Evolutionary conservation across 2,329 filamentous ascomycete genomes (phyloP).

Genomic region (Pseudogymnoascus sp.): DNA sequence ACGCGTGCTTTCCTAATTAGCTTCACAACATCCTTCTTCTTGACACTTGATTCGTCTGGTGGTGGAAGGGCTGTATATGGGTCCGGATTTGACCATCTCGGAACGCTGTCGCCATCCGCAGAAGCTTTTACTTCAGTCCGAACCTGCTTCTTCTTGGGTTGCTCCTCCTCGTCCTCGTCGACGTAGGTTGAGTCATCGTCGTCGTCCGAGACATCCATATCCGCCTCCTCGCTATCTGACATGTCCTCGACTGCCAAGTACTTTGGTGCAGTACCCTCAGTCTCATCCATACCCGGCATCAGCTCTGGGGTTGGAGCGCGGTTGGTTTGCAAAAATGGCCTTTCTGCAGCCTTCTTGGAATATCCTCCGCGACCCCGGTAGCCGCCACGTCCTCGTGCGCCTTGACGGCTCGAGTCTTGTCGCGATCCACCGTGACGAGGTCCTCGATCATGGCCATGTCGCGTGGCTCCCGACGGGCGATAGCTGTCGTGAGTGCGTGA

Average conservation of each 20-base stretch:
- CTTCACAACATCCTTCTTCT: constrained; percentile 82
- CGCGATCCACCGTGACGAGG: neutral
- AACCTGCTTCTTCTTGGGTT: constrained; percentile 39
- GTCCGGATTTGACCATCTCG: constrained; percentile 94
- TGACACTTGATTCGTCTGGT: constrained; percentile 62
- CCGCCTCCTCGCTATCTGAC: constrained; percentile 53
- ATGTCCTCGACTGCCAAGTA: constrained; percentile 51
- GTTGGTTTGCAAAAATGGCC: constrained; percentile 29
- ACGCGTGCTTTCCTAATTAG: constrained; percentile 84
- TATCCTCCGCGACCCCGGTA: constrained; percentile 23
- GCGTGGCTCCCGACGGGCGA: constrained; percentile 21
- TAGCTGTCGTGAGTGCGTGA: constrained; percentile 18
- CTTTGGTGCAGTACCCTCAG: constrained; percentile 33
- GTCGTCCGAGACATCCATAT: constrained; percentile 53
- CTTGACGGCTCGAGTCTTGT: neutral
- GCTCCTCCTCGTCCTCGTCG: constrained; percentile 28
- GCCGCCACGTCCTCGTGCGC: constrained; percentile 18
- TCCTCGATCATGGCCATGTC: constrained; percentile 11
- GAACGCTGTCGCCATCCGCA: constrained; percentile 40
- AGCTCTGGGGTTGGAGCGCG: constrained; percentile 30
- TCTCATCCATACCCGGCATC: constrained; percentile 30
- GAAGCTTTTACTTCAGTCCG: constrained; percentile 31
- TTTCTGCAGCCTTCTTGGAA: constrained; percentile 26
- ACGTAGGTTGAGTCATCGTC: constrained; percentile 29
- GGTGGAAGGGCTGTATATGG: constrained; percentile 85